Base-by-base conservation (phyloP, 305 asterid species). In the Solanum hybrid region DNA sequence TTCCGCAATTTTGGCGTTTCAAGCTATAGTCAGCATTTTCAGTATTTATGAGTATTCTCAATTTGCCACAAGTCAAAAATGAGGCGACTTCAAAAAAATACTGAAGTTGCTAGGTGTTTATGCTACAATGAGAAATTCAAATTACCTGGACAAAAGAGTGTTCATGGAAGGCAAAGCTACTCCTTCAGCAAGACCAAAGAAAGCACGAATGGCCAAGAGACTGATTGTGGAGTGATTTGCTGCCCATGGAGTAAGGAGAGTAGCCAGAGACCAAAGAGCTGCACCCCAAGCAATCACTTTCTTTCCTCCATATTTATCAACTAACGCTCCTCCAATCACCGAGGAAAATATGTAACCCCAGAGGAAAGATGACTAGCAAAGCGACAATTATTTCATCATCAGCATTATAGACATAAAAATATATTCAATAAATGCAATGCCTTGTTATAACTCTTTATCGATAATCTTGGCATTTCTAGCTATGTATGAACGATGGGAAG, bases 281-380 rank as follows among this genome's bases (percentile, higher is more conserved):
- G 96, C 98, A 87, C 99, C 99, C 98, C 98, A 95, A 8, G 98
- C 98, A 33, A 97, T 95, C 26, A 96, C 99, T 86, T 78, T 91
- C 90, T 96, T 96, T 42, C 99, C 99, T 76, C 99, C 99, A 35
- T 96, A 95, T 92, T 90, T 96, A 87, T 97, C 99, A 34, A 97
- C 98, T 89, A 97, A 94, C 24, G 98, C 99, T 91, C 99, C 99
- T 87, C 99, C 99, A 11, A 97, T 91, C 64, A 95, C 92, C 22
- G 99, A 96, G 87, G 99, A 97, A 91, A 93, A 95, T 96, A 97
- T 93, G 93, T 96, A 97, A 90, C 99, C 99, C 98, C 99, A 97
- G 86, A 97, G 96, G 92, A 97, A 97, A 86, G 99, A 97, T 88
- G 99, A 97, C 99, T 96, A 91, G 88, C 46, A 57, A 57, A 85